Percentiles rank a stretch among this genome's conserved stretches.
Conservation (phyloP, 352 stramenopile species). For the Phytophthora fragariae region DNA sequence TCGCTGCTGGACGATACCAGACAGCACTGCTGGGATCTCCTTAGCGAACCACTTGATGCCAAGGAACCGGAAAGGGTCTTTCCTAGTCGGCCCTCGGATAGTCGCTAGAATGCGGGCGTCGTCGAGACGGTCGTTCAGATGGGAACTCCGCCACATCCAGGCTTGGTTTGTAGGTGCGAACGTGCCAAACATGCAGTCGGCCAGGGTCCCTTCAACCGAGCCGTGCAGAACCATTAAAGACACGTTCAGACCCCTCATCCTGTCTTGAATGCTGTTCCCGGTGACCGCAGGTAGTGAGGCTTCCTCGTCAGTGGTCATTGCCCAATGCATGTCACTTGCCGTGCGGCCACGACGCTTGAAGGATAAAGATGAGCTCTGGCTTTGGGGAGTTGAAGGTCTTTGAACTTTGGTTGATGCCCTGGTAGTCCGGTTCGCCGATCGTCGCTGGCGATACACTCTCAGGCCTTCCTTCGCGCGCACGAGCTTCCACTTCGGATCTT, state of each 20-base stretch:
- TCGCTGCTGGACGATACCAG: constrained; percentile 43
- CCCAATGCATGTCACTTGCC: neutral
- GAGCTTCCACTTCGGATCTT: constrained; percentile 38
- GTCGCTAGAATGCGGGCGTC: constrained; percentile 45
- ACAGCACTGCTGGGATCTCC: constrained; percentile 40
- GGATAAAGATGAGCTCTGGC: neutral
- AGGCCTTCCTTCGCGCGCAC: constrained; percentile 46
- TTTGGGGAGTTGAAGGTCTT: neutral
- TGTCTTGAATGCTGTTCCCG: constrained; percentile 29
- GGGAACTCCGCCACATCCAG: constrained; percentile 55
- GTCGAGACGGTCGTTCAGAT: constrained; percentile 60
- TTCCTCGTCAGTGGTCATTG: constrained; percentile 9
- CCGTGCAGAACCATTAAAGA: constrained; percentile 53
- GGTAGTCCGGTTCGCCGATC: neutral
- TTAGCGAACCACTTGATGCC: constrained; percentile 62
- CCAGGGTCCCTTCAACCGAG: constrained; percentile 55
- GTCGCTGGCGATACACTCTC: constrained; percentile 28
- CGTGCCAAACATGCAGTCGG: constrained; percentile 59
- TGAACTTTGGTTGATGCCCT: neutral
- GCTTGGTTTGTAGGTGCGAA: constrained; percentile 52
- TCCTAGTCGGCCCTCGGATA: constrained; percentile 38
- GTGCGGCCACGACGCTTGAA: neutral
- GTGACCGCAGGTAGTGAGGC: neutral
- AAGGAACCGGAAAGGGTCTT: constrained; percentile 58
- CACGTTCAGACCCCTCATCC: constrained; percentile 11